Base-by-base conservation (phyloP, 1,139 yeast genomes). In the Saccharomyces hybrid region DNA sequence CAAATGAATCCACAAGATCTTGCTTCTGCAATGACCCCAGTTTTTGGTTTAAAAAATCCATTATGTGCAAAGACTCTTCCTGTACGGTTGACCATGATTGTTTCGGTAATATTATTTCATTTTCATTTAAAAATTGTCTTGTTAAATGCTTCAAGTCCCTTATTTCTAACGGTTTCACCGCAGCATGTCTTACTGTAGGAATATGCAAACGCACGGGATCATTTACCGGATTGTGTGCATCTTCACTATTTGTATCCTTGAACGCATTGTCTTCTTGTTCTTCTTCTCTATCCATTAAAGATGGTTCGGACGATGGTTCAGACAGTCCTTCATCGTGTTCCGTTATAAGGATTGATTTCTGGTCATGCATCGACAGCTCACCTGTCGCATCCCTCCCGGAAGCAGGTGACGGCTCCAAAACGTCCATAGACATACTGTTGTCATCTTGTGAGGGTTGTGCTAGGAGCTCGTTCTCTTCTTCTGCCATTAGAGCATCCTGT, bases 81-180 rank as follows among this genome's bases (percentile, higher is more conserved):
- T 48, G 58, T 29, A 53, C 32, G 16, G 53, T 41, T 23, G 50
- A 51, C 60, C 61, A 59, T 3, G 60, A 53, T 14, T 49, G 48
- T 8, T 48, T 29, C 6, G 51, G 49, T 23, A 59, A 32, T 14
- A 44, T 34, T 14, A 60, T 48, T 23, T 52, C 53, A 7, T 56
- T 54, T 13, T 42, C 32, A 7, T 42, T 47, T 41, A 57, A 34
- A 14, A 46, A 46, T 9, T 46, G 31, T 8, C 31, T 46, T 19
- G 48, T 27, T 46, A 46, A 19, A 26, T 46, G 48, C 14, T 27
- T 46, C 29, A 46, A 26, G 29, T 46, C 48, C 48, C 7, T 46
- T 46, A 7, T 46, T 14, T 46, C 9, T 46, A 46, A 8, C 48
- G 48, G 28, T 27, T 46, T 27, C 8, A 46, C 48, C 4, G 31